Evolutionary conservation across 441 rosid genomes (phyloP), one percentile per base, ranked within the genome.

Genomic region (Pelargonium citronellum): DNA sequence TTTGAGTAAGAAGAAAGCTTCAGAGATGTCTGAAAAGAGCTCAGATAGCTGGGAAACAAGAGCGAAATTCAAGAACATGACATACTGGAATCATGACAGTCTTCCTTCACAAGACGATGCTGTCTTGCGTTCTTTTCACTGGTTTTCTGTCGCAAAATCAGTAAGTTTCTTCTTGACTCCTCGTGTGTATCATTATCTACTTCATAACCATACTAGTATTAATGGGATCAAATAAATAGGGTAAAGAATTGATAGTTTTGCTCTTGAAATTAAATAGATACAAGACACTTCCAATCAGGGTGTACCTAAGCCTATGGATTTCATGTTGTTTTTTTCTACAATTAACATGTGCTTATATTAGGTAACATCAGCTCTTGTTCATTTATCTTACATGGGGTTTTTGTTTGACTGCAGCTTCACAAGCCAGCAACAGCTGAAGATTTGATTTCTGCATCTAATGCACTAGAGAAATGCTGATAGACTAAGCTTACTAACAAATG

Each of bases 11-110:
- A 75, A 85, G 68, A 83, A 87, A 77, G 81, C 86, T 76, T 74
- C 71, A 69, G 81, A 76, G 34, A 16, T n/a, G 57, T 69, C 82
- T 34, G 86, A 81, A 67, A 78, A 58, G 43, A 71, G 78, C 74
- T 93, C 95, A 95, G 89, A 89, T 73, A 69, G 78, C 74, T 93
- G 96, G 98, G 89, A 88, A 74, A 79, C 39, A 69, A 88, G 81
- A 72, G 98, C 96, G 0, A 87, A 78, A 68, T 93, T 91, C 67
- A 86, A 84, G 69, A 85, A 86, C 46, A 57, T 91, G 68, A 83
- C 95, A 2, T 89, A 85, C 75, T 93, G 98, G 97, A 93, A 93
- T 82, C 90, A 87, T 58, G 96, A 89, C 67, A 73, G 11, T 69
- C 73, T 83, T 69, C 98, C 98, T 71, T 87, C 97, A 10, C 82